Evolutionary conservation across 306 rosid genomes (phyloP), one percentile per base, ranked within the genome.

Genomic region (Cucurbita maxima): DNA sequence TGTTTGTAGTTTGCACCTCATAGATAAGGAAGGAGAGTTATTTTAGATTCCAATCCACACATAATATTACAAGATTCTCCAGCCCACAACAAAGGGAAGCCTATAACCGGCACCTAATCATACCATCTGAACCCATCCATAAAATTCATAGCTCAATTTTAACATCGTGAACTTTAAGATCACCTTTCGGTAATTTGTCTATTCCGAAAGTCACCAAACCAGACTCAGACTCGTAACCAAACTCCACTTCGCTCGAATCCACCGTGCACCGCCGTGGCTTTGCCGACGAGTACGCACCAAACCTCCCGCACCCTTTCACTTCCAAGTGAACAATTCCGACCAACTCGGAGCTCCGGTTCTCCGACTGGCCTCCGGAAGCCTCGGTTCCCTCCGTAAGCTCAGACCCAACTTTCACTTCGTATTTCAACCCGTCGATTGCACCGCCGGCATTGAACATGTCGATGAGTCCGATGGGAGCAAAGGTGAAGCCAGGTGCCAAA

Each of bases 361-460:
- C 74, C 41, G 16, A 10, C 20, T 36, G 58, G 57, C 12, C 76
- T 4, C 68, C 45, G 34, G 15, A 47, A 3, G 18, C 41, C 73
- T 47, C 79, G 19, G 10, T 50, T 52, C 75, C 78, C 36, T 79
- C 77, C 1, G 52, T n/a, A 3, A 58, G 64, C 48, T 61, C 16
- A 5, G 71, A 52, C 10, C 53, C 71, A 10, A 58, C 60, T 50
- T 79, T 74, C 60, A 66, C 77, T 62, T 83, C 85, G 2, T 89
- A 94, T 43, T 63, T 75, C 60, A 94, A 68, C n/a, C 83, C 84
- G 74, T 87, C 88, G 48, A 94, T 75, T 10, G 97, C 91, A 25
- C 97, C 99, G 7, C 97, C 92, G 0, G 91, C 88, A 59, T 94
- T 94, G 82, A 79, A 94, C 99, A 94, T 94, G 71, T 84, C 47